phyloP scores from a whole-genome alignment of 2,329 filamentous ascomycete genomes.

The Fusarium sp. region DNA sequence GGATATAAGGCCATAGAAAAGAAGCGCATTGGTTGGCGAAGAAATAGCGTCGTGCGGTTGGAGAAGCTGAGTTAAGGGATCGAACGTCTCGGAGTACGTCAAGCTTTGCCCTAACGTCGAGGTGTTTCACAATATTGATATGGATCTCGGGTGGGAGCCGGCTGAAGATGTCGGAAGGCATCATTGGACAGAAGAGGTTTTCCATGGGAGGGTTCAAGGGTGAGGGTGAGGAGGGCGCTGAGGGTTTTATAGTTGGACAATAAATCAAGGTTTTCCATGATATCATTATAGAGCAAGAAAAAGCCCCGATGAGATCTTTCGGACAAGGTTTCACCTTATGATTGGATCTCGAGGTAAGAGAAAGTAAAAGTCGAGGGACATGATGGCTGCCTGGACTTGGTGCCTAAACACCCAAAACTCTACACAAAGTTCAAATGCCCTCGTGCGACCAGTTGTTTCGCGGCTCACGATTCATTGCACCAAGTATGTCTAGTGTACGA shows the following conservation, averaged over 20 bases:
- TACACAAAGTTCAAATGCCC: not conserved
- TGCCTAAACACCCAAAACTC: not conserved
- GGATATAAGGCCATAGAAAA: not conserved
- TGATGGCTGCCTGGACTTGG: not conserved
- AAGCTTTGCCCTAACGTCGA: fast-evolving
- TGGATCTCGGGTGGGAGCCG: not conserved
- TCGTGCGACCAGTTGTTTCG: not conserved
- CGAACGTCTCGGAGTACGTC: not conserved
- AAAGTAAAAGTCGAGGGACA: not conserved
- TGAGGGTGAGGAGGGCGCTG: not conserved
- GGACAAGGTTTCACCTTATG: not conserved
- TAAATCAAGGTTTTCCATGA: not conserved
- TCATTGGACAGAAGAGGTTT: not conserved
- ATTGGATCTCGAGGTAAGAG: not conserved
- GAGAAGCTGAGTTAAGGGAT: not conserved
- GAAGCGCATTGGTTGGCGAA: not conserved
- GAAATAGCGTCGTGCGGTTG: not conserved
- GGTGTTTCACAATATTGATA: not conserved
- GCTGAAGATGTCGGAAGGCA: not conserved
- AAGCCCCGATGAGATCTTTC: too few species aligned
- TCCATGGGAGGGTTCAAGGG: too few species aligned
- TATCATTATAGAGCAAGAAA: not conserved
- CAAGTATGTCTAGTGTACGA: too few species aligned
- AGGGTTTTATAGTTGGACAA: not conserved
- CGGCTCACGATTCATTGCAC: not conserved